Evolutionary conservation across 1,139 yeast species (phyloP).

Genomic region (Magnusiomyces suaveolens): DNA sequence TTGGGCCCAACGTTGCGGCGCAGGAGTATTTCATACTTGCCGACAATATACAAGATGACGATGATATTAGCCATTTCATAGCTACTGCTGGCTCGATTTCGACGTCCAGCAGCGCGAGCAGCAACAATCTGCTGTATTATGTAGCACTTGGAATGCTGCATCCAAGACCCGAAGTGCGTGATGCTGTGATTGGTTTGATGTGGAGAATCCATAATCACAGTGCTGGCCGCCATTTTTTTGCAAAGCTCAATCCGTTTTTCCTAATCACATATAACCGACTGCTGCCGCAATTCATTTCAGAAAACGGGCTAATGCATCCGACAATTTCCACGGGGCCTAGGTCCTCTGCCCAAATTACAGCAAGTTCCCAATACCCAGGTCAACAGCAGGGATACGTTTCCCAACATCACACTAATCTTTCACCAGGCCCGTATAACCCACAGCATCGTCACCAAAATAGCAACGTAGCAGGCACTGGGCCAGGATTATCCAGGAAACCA

Average conservation of each 20-base stretch:
- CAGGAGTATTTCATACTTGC: slow-evolving; percentile 23
- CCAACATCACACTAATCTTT: too few species aligned
- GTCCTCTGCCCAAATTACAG: too few species aligned
- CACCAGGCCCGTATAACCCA: too few species aligned
- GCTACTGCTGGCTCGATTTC: slow-evolving; percentile 18
- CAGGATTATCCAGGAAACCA: too few species aligned
- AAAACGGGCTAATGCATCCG: background rate
- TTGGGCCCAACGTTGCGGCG: slow-evolving; percentile 28
- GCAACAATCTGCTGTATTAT: slow-evolving; percentile 23
- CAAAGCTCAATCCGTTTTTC: slow-evolving; percentile 25
- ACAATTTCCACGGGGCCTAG: background rate
- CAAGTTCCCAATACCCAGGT: too few species aligned
- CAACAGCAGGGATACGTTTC: too few species aligned
- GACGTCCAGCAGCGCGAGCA: background rate
- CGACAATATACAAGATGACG: slow-evolving; percentile 25
- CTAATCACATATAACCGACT: slow-evolving; percentile 26
- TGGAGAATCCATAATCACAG: slow-evolving; percentile 27
- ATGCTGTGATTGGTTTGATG: slow-evolving; percentile 25
- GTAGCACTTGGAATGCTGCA: slow-evolving; percentile 32
- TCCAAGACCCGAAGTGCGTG: slow-evolving; percentile 25
- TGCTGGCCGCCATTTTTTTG: slow-evolving; percentile 28
- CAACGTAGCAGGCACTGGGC: too few species aligned
- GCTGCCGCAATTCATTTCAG: background rate
- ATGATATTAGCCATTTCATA: slow-evolving; percentile 29
- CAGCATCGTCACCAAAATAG: too few species aligned